These are phyloP conservation scores for Erodium trifolium DNA, from an alignment of 441 rosid species.

Conservation along the genomic window DNA sequence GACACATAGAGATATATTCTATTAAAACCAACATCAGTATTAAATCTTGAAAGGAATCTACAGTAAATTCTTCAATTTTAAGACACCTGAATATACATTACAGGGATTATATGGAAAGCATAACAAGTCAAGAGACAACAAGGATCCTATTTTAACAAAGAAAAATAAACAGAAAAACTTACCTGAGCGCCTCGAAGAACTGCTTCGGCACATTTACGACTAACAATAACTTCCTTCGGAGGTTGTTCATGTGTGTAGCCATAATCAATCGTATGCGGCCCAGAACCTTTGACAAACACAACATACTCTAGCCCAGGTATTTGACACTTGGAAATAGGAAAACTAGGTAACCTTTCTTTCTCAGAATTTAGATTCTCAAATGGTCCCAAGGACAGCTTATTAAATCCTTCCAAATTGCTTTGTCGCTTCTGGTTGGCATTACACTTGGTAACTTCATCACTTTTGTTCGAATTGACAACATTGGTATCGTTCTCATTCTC, in stretches of 20 bases:
- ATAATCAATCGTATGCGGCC: slow-evolving; percentile 70
- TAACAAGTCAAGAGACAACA: background rate
- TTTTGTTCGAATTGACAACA: background rate
- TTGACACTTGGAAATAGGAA: slow-evolving; percentile 46
- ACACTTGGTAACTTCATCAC: no score
- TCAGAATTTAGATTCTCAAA: no score
- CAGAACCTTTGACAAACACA: slow-evolving; percentile 75
- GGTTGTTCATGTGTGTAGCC: slow-evolving; percentile 38
- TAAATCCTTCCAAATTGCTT: slow-evolving; percentile 8
- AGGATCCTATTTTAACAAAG: background rate
- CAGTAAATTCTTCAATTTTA: background rate
- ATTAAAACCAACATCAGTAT: background rate
- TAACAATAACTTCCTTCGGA: slow-evolving; percentile 80
- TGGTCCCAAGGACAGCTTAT: background rate
- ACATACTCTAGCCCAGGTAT: slow-evolving; percentile 82
- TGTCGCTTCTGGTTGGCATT: slow-evolving; percentile 5
- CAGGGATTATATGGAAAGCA: background rate
- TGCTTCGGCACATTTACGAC: slow-evolving; percentile 96
- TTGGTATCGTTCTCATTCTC: slow-evolving; percentile 22
- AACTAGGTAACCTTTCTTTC: slow-evolving; percentile 8
- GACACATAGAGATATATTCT: background rate
- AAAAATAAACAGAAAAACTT: slow-evolving; percentile 6
- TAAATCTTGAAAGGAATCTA: background rate
- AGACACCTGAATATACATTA: background rate
- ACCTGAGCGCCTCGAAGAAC: slow-evolving; percentile 99